A percentile compares a stretch with the other conserved stretches of the same genome.
These are phyloP conservation scores for Cystobasidium pallidum DNA, from an alignment of 1,284 basidiomycete genomes.

Conservation along the genomic window DNA sequence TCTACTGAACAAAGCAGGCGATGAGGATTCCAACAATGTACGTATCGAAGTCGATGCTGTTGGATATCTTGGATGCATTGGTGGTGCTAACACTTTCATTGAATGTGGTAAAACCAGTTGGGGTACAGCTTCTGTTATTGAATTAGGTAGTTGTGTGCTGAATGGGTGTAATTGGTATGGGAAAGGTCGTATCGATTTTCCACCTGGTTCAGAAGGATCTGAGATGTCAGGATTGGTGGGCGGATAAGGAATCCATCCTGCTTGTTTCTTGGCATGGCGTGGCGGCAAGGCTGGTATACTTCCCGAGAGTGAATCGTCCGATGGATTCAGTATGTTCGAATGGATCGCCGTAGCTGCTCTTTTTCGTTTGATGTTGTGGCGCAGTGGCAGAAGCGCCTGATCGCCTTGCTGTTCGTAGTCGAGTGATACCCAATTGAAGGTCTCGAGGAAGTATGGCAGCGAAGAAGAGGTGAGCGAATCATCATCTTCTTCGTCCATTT, in stretches of 20 bases:
- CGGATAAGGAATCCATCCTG: conserved; percentile 52
- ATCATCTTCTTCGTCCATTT: neutral
- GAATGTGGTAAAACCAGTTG: conserved; percentile 44
- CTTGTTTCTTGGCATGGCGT: conserved; percentile 47
- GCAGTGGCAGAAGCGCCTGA: conserved; percentile 35
- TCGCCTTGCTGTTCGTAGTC: conserved; percentile 44
- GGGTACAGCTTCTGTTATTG: conserved; percentile 51
- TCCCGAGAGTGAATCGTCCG: conserved; percentile 50
- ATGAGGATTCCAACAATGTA: conserved; percentile 42
- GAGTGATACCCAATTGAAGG: conserved; percentile 49
- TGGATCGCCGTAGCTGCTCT: conserved; percentile 43
- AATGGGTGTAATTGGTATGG: conserved; percentile 49
- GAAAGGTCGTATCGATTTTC: conserved; percentile 36
- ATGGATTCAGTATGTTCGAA: conserved; percentile 42
- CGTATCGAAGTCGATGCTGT: conserved; percentile 44
- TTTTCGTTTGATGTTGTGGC: conserved; percentile 45
- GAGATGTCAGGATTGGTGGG: conserved; percentile 28
- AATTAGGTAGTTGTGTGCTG: conserved; percentile 50
- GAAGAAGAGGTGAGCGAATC: conserved; percentile 36
- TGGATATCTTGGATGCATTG: conserved; percentile 46
- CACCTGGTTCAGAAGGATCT: conserved; percentile 34
- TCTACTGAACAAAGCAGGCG: conserved; percentile 49
- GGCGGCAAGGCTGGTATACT: conserved; percentile 45
- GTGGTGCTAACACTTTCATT: conserved; percentile 43
- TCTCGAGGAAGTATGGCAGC: conserved; percentile 49